Evolutionary conservation across 2,329 filamentous ascomycete genomes (phyloP).

Genomic region (Penicillium sp.): DNA sequence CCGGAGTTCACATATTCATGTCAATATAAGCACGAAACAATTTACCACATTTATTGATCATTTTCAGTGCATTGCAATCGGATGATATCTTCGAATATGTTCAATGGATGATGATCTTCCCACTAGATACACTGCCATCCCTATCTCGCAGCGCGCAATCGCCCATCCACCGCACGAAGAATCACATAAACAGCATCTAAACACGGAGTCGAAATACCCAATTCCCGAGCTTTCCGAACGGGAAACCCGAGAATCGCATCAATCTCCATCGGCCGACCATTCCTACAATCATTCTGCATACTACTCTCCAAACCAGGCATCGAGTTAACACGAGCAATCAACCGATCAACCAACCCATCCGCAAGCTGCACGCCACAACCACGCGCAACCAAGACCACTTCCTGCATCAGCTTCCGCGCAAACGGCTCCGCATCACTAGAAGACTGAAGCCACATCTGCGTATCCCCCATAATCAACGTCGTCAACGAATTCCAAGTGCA

Average conservation of each 20-base stretch:
- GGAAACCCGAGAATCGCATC: slow-evolving; percentile 45
- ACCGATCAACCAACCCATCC: slow-evolving; percentile 34
- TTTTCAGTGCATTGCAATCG: too few species aligned
- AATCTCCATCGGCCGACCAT: slow-evolving; percentile 42
- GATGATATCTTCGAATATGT: too few species aligned
- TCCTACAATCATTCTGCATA: slow-evolving; percentile 44
- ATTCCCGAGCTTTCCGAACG: slow-evolving; percentile 36
- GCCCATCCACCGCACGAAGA: slow-evolving; percentile 25
- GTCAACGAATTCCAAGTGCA: slow-evolving; percentile 41
- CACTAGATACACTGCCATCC: neutral
- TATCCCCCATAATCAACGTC: slow-evolving; percentile 40
- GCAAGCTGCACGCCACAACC: slow-evolving; percentile 36
- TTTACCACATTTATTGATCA: too few species aligned
- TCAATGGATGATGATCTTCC: too few species aligned
- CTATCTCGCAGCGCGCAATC: slow-evolving; percentile 13
- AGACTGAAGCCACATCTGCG: slow-evolving; percentile 40
- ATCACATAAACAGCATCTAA: slow-evolving; percentile 38
- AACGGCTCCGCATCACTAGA: slow-evolving; percentile 37
- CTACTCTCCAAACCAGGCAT: slow-evolving; percentile 42
- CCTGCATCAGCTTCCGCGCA: slow-evolving; percentile 40
- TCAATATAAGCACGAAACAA: too few species aligned
- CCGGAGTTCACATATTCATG: too few species aligned
- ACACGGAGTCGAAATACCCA: slow-evolving; percentile 37
- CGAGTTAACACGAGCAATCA: slow-evolving; percentile 37
- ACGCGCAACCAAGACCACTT: slow-evolving; percentile 40